A percentile compares a stretch with the other conserved stretches of the same genome.
phyloP scores from a whole-genome alignment of 192 early-diverging fungal genomes.

The Kickxella alabastrina region DNA sequence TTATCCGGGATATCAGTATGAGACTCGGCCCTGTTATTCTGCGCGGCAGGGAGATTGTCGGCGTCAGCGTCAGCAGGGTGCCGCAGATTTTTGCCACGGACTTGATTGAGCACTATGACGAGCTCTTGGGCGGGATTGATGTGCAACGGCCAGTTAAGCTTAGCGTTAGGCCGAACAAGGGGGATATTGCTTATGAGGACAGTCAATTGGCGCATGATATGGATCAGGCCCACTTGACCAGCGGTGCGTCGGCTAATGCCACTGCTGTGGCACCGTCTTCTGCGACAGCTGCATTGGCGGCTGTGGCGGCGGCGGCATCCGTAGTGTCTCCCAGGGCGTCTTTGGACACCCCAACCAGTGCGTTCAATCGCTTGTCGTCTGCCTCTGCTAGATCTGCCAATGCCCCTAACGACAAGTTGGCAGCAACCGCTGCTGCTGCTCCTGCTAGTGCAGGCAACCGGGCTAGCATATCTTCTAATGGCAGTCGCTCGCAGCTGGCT shows the following conservation, averaged over 20 bases:
- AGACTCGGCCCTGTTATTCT: constrained; percentile 47
- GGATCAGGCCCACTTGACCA: not conserved
- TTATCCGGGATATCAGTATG: constrained; percentile 28
- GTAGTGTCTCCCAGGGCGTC: not conserved
- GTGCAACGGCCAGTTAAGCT: constrained; percentile 28
- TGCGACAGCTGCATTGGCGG: not conserved
- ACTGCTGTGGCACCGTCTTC: constrained; percentile 1
- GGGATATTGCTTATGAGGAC: not conserved
- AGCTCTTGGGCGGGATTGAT: constrained; percentile 22
- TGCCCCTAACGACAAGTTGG: no score
- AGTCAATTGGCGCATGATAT: not conserved
- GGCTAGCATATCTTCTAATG: constrained; percentile 6
- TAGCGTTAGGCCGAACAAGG: constrained; percentile 20
- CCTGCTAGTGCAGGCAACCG: constrained; percentile 4
- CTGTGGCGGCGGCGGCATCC: not conserved
- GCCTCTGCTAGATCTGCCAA: not conserved
- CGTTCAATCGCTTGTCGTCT: constrained; percentile 8
- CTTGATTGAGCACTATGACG: constrained; percentile 48
- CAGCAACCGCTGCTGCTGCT: no score
- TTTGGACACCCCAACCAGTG: not conserved
- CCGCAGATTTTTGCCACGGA: constrained; percentile 34
- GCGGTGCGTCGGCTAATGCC: not conserved
- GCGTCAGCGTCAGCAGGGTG: constrained; percentile 32
- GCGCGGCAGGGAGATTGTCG: constrained; percentile 41
- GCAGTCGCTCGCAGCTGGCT: constrained; percentile 1